Conservation (phyloP, 495 filamentous ascomycete genomes). For the Penicillium coprophilum region DNA sequence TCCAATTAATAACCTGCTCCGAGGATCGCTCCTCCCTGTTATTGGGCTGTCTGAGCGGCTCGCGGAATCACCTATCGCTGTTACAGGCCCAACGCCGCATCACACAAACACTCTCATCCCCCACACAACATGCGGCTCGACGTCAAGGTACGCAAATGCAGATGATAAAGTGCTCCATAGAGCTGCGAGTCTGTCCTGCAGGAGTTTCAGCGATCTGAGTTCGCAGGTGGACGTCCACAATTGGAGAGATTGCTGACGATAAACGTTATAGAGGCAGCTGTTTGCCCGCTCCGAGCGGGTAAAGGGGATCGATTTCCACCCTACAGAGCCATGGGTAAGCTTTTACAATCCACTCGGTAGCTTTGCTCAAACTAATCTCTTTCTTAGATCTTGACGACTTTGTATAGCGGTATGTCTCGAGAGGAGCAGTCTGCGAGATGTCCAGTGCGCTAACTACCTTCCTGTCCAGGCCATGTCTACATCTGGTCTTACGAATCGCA, state of each 20-base stretch:
- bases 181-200: not conserved
- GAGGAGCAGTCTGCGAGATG: constrained; percentile 7
- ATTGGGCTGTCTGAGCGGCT: constrained; percentile 44
- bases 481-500: constrained; percentile 99
- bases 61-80: constrained; percentile 37
- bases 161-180: constrained; percentile 12
- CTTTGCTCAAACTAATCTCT: constrained; percentile 27
- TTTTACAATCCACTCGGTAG: constrained; percentile 1
- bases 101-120: constrained; percentile 39
- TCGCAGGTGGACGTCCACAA: constrained; percentile 19
- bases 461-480: constrained; percentile 79
- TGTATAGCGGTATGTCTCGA: constrained; percentile 78
- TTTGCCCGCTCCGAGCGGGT: constrained; percentile 86
- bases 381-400: constrained; percentile 77
- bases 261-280: constrained; percentile 64
- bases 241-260: constrained; percentile 19
- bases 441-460: constrained; percentile 28
- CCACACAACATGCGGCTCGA: constrained; percentile 79
- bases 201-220: constrained; percentile 17
- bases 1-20: constrained; percentile 15
- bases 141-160: constrained; percentile 69
- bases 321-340: constrained; percentile 85
- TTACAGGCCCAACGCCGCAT: constrained; percentile 41
- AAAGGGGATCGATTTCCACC: constrained; percentile 97
- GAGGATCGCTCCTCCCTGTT: constrained; percentile 18